Evolutionary conservation across 805 yeast species (phyloP), one percentile per base, ranked within the genome.

Genomic region (Wickerhamiella vanderwaltii): DNA sequence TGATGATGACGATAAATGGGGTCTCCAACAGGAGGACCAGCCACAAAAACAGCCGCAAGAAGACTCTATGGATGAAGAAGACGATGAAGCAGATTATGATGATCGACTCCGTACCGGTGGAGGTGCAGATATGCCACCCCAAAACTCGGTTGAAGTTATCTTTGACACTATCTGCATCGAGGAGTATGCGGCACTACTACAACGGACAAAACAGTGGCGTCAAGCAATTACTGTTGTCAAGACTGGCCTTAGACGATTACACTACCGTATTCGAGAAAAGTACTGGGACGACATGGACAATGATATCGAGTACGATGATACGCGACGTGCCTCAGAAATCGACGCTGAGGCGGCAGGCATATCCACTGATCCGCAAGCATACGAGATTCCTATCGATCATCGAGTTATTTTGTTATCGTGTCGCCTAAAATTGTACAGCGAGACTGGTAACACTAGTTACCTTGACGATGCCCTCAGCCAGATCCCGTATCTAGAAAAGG

Each of bases 301-400:
- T 48, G 97, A 88, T 57, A 63, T 82, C 0, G 97, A 88, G 59
- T 88, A 79, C 61, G 96, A 88, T 57, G 72, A 67, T 18, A 68
- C 93, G 54, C 63, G 93, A 1, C 13, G 33, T 3, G 18, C 29
- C 11, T 26, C 20, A 6, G 50, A 48, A 31, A 23, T 28, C n/a
- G 16, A 29, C 15, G 41, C 28, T 23, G 34, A 35, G 23, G 34
- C 36, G 4, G 43, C 28, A 16, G 3, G 19, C 4, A 29, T 19
- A 2, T 33, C 23, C 13, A 20, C 34, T 3, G 29, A 17, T 12
- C 36, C 31, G 5, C 5, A 3, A 13, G 42, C 44, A 12, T 73
- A 60, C 49, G 59, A 68, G 6, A 60, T 91, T 16, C 97, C 97
- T 1, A 75, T 87, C 35, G 97, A 88, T 62, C 82, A 91, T 19